Percentiles rank a stretch among this genome's conserved stretches.
Evolutionary conservation across 768 basidiomycete species (phyloP).

Genomic region (Mycena kentingensis): DNA sequence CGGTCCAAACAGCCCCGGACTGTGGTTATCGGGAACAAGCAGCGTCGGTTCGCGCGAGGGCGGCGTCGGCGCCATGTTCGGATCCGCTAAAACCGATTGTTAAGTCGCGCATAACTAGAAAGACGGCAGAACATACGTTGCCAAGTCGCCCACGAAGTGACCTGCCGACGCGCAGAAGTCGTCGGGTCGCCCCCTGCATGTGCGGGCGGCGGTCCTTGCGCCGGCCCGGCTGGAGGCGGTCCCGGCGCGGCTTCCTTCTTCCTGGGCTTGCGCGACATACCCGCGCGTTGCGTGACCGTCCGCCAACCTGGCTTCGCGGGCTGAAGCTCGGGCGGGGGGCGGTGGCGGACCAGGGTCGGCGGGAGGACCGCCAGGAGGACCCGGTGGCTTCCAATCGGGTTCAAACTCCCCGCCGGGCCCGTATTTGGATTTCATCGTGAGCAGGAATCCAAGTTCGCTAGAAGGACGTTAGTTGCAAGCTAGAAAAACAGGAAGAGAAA

Average conservation of each 20-base stretch:
- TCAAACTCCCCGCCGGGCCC: conserved; percentile 87
- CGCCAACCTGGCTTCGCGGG: conserved; percentile 65
- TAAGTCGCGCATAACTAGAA: not conserved
- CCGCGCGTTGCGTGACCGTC: conserved; percentile 39
- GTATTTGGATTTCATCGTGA: conserved; percentile 73
- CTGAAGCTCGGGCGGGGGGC: conserved; percentile 44
- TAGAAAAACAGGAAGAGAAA: not conserved
- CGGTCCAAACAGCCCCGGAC: conserved; percentile 78
- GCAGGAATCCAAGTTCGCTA: conserved; percentile 75
- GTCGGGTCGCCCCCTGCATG: conserved; percentile 16
- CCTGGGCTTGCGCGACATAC: conserved; percentile 42
- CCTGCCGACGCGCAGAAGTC: conserved; percentile 45
- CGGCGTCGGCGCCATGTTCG: conserved; percentile 57
- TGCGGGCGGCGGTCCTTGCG: conserved; percentile 31
- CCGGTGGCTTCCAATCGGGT: conserved; percentile 69
- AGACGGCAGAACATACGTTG: conserved; percentile 51
- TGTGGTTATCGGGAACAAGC: conserved; percentile 57
- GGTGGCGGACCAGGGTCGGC: conserved; percentile 39
- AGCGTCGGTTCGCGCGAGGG: conserved; percentile 60
- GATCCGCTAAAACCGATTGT: conserved; percentile 51
- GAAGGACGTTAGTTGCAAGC: not conserved
- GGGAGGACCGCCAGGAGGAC: conserved; percentile 45
- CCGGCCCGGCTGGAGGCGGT: conserved; percentile 37
- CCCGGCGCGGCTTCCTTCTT: conserved; percentile 43
- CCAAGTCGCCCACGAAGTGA: conserved; percentile 65